phyloP scores from a whole-genome alignment of 768 basidiomycete species.

The Naganishia vishniacii region DNA sequence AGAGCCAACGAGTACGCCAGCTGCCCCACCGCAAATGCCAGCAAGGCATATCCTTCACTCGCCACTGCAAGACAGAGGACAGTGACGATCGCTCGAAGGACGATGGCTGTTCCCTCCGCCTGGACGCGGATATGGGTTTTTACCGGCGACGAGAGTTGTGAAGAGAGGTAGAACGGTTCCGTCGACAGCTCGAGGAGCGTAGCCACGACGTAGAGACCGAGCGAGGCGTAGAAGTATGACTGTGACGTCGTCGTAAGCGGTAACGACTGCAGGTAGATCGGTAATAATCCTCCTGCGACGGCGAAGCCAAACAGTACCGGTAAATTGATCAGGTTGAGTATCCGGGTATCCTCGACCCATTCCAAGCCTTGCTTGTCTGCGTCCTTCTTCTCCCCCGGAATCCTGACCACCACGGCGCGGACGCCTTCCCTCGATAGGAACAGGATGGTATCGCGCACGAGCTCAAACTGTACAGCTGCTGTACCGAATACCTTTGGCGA shows the following conservation, averaged over 20 bases:
- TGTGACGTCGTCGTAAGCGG: slow-evolving; percentile 59
- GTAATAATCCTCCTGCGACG: slow-evolving; percentile 55
- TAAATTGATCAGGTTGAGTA: slow-evolving; percentile 58
- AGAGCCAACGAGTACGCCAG: slow-evolving; percentile 57
- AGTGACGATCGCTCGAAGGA: slow-evolving; percentile 65
- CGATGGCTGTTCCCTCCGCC: slow-evolving; percentile 79
- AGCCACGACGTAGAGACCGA: slow-evolving; percentile 66
- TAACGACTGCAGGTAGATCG: slow-evolving; percentile 58
- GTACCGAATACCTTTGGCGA: slow-evolving; percentile 80
- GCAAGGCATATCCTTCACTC: slow-evolving; percentile 55
- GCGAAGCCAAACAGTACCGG: slow-evolving; percentile 67
- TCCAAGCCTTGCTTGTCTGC: not conserved
- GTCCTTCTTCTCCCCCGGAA: slow-evolving; percentile 20
- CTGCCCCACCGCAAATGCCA: slow-evolving; percentile 85
- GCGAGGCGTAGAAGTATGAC: slow-evolving; percentile 60
- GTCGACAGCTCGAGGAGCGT: slow-evolving; percentile 70
- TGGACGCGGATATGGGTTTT: slow-evolving; percentile 67
- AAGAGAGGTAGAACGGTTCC: slow-evolving; percentile 76
- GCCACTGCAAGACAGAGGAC: slow-evolving; percentile 58
- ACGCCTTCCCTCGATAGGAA: slow-evolving; percentile 93
- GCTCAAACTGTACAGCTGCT: slow-evolving; percentile 88
- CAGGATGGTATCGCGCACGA: slow-evolving; percentile 78
- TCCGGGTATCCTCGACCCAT: slow-evolving; percentile 16
- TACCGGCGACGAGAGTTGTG: slow-evolving; percentile 57
- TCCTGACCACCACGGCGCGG: slow-evolving; percentile 74